Percentiles rank a stretch among this genome's conserved stretches.
These are phyloP conservation scores for Tillandsia fasciculata DNA, from an alignment of 176 grass and related monocot species.

Conservation along the genomic window DNA sequence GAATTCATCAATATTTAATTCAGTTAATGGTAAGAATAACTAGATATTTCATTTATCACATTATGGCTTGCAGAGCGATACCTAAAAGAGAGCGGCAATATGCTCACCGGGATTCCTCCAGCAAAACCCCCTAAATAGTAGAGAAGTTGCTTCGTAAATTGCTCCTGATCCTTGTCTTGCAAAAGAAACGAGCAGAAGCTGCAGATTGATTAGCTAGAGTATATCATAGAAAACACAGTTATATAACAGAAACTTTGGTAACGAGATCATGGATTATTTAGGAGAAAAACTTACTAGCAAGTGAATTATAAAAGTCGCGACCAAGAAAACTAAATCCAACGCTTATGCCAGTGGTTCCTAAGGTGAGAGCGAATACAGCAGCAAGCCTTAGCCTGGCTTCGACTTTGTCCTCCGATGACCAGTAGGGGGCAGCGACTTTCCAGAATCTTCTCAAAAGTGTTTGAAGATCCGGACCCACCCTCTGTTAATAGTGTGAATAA, in stretches of 20 bases:
- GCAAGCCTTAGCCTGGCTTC: constrained; percentile 83
- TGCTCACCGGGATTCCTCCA: constrained; percentile 99
- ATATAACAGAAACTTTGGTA: neutral
- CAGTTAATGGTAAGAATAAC: neutral
- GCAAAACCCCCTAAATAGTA: constrained; percentile 86
- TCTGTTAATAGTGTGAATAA: constrained; percentile 23
- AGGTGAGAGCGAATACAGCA: constrained; percentile 70
- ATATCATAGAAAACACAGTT: neutral
- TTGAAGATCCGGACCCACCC: constrained; percentile 42
- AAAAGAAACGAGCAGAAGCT: constrained; percentile 35
- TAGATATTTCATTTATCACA: constrained; percentile 5
- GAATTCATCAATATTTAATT: no score
- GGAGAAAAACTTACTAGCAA: constrained; percentile 47
- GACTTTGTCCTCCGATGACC: constrained; percentile 85
- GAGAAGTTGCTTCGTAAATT: constrained; percentile 76
- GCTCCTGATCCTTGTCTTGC: constrained; percentile 94
- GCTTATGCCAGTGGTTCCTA: constrained; percentile 84
- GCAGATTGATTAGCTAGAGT: constrained; percentile 16
- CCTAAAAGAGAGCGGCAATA: constrained; percentile 85
- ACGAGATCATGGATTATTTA: constrained; percentile 1
- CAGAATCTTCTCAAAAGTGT: constrained; percentile 76
- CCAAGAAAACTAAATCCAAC: constrained; percentile 95
- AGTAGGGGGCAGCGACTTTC: constrained; percentile 90
- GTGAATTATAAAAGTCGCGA: constrained; percentile 91
- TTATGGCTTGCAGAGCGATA: constrained; percentile 59